Base-by-base conservation (phyloP, 2,329 filamentous ascomycete species). In the Aspergillus tubingensis region DNA sequence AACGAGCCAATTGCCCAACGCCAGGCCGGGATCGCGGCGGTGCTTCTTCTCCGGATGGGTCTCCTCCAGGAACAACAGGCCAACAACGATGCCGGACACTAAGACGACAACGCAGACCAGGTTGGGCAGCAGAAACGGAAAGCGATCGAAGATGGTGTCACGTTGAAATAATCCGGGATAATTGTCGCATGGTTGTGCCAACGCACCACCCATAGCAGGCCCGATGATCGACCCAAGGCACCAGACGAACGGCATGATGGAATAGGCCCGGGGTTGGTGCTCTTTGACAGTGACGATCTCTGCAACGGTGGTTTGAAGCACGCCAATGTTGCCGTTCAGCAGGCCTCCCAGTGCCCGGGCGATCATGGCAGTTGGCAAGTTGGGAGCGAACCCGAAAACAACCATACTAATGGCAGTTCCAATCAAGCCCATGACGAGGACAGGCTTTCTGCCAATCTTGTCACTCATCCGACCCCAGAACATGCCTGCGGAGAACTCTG, bases 211-310 rank as follows among this genome's bases (percentile, higher is more conserved):
- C 72, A 98, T 90, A 74, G 91, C 90, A 51, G 94, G 93, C 36
- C 95, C 95, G 67, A 97, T 83, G 69, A 98, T 96, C 27, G 94
- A 96, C 83, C 95, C 95, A 72, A 99, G 84, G 74, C 93, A 97
- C 95, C 95, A 99, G 25, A 98, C 91, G 74, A 96, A 92, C 6
- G 95, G 95, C 92, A 99, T 97, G 68, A 98, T 93, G 11, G 94
- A 92, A 79, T 96, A 99, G 53, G 94, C 95, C 69, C 91, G 91
- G 67, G 93, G 90, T 76, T 98, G 93, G 74, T 98, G 92, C 76
- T 94, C 90, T 78, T 96, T 96, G 62, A 91, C 89, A 3, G 91
- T 96, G 25, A 98, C 90, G 62, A 99, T 84, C 76, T 99, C 95
- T 17, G 92, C 92, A 39, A 99, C 92, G 0, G 94, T 98, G 5